Evolutionary conservation across 2,329 filamentous ascomycete genomes (phyloP).

Genomic region (Cercospora sojina): DNA sequence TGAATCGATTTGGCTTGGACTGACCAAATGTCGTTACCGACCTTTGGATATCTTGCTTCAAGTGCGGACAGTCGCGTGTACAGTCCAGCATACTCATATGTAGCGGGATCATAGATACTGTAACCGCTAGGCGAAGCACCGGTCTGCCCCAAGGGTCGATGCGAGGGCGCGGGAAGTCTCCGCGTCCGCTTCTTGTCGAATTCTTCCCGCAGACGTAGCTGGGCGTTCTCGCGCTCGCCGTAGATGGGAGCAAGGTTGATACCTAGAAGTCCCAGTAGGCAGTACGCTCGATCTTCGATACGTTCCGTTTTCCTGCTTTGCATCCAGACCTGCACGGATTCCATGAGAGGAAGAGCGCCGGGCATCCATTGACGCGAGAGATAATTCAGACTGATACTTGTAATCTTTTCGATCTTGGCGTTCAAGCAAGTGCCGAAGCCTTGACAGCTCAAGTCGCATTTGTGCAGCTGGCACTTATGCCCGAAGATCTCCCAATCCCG

Average conservation of each 20-base stretch:
- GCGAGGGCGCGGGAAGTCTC: not conserved
- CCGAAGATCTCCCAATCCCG: constrained; percentile 17
- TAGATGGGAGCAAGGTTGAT: constrained; percentile 17
- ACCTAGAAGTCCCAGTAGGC: constrained; percentile 22
- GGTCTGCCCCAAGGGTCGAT: not conserved
- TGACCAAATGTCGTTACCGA: not conserved
- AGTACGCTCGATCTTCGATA: constrained; percentile 25
- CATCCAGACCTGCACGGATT: constrained; percentile 13
- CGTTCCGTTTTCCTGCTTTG: constrained; percentile 16
- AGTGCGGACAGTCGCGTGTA: not conserved
- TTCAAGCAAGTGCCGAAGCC: constrained; percentile 5
- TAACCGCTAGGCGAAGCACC: not conserved
- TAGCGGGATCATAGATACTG: not conserved
- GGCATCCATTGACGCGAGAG: constrained; percentile 14
- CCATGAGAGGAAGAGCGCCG: constrained; percentile 2
- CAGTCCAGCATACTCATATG: not conserved
- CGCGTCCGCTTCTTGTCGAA: not conserved
- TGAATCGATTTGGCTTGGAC: not conserved
- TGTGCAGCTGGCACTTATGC: constrained; percentile 8
- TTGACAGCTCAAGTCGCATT: constrained; percentile 1
- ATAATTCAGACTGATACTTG: constrained; percentile 7
- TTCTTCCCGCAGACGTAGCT: not conserved
- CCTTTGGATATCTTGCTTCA: not conserved
- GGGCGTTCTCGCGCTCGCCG: constrained; percentile 14
- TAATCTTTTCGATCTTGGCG: constrained; percentile 10